These are phyloP conservation scores for Fusarium cyanostomum DNA, from an alignment of 2,329 filamentous ascomycete species.

Conservation along the genomic window DNA sequence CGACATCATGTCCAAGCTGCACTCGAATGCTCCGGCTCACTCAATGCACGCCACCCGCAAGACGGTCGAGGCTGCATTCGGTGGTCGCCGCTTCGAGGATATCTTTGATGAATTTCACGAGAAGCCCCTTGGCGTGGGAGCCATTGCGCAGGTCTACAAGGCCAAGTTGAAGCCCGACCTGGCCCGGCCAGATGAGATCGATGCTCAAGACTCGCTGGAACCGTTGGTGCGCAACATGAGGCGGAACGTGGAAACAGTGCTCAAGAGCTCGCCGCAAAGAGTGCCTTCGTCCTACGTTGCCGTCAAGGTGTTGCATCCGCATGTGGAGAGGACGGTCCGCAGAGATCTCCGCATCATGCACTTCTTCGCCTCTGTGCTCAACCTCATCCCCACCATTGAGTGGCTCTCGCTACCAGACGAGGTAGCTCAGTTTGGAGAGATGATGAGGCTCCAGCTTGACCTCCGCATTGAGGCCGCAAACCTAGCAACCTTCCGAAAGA, in stretches of 20 bases:
- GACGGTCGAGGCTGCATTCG: constrained; percentile 84
- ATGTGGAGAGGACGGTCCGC: constrained; percentile 88
- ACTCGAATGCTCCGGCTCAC: constrained; percentile 94
- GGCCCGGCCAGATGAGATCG: constrained; percentile 69
- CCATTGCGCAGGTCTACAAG: constrained; percentile 97
- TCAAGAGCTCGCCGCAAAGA: constrained; percentile 86
- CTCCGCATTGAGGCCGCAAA: constrained; percentile 95
- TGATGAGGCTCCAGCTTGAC: constrained; percentile 98
- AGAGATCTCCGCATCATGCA: constrained; percentile 93
- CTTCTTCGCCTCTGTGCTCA: constrained; percentile 86
- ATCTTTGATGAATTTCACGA: constrained; percentile 98
- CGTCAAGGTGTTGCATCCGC: constrained; percentile 93
- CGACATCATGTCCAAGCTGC: constrained; percentile 89
- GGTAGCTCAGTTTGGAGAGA: constrained; percentile 91
- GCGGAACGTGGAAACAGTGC: constrained; percentile 83
- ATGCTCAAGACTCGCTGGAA: constrained; percentile 51
- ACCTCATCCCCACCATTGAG: constrained; percentile 91
- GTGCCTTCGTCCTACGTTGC: constrained; percentile 94
- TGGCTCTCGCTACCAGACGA: constrained; percentile 98
- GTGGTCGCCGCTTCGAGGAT: constrained; percentile 80
- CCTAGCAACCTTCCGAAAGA: constrained; percentile 83
- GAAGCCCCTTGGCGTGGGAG: constrained; percentile 88
- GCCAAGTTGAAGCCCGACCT: constrained; percentile 87
- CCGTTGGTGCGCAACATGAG: constrained; percentile 75
- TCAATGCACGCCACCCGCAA: constrained; percentile 80